Conservation (phyloP, 305 asterid species). For the Caryopteris hybrid region DNA sequence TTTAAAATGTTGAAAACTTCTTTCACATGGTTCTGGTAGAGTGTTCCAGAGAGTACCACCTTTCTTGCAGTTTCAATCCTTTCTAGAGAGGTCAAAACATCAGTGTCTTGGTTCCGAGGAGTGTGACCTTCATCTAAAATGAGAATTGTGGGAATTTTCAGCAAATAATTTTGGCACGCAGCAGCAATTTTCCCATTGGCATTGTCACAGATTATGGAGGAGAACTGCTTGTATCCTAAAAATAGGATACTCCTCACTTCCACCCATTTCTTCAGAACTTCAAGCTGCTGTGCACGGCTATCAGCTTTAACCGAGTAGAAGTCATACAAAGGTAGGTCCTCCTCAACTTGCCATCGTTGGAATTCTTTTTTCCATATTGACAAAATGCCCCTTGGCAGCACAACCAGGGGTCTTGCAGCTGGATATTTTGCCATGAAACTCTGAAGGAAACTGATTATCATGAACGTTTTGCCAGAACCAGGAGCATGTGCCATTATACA, state of each 20-base stretch:
- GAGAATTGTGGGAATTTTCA: constrained; percentile 68
- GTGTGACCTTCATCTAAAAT: constrained; percentile 97
- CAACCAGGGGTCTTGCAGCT: constrained; percentile 86
- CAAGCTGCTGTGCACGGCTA: constrained; percentile 72
- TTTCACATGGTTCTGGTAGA: constrained; percentile 90
- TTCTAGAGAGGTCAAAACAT: constrained; percentile 84
- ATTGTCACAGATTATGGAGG: constrained; percentile 70
- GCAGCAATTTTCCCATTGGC: constrained; percentile 41
- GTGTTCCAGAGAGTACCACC: constrained; percentile 96
- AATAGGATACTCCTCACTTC: constrained; percentile 68
- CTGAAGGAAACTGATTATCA: constrained; percentile 94
- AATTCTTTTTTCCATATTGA: constrained; percentile 85
- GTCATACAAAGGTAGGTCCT: constrained; percentile 65
- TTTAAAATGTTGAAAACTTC: constrained; percentile 90
- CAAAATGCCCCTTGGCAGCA: constrained; percentile 89
- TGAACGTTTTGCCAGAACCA: constrained; percentile 96
- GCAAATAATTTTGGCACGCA: constrained; percentile 63
- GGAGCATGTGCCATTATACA: constrained; percentile 99
- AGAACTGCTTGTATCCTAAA: constrained; percentile 86
- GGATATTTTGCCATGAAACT: constrained; percentile 97
- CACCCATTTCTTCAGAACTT: constrained; percentile 76
- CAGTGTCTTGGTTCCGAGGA: constrained; percentile 88
- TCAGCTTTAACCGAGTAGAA: constrained; percentile 93
- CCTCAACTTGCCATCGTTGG: constrained; percentile 88
- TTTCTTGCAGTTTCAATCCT: constrained; percentile 81